Base-by-base conservation (phyloP, 768 basidiomycete genomes). In the Rhodotorula babjevae region DNA sequence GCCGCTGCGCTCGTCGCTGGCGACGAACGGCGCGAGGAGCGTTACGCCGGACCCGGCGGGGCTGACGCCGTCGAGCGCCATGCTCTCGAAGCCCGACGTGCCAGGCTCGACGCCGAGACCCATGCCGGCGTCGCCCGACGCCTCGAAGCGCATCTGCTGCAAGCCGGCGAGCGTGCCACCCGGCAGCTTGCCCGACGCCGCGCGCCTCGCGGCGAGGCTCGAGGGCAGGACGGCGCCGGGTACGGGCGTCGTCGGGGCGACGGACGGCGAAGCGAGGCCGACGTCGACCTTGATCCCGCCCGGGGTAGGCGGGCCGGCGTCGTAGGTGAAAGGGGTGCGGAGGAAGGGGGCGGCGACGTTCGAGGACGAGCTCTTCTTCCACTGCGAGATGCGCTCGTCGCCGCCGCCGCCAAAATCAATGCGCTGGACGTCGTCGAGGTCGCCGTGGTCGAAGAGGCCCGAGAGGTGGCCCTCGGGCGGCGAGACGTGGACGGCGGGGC, bases 101-200 rank as follows among this genome's bases (percentile, higher is more conserved):
- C 57, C 59, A 40, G 75, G 71, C 9, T 71, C 75, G 10, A 76
- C 68, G 23, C 75, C 75, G 52, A 76, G 68, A 7, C 75, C 75
- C 65, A 67, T 68, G 1, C 71, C 71, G 12, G 71, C 71, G 5
- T 63, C 65, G 46, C 59, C 23, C 7, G 68, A 65, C 46, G 68
- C 8, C 60, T 72, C 75, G 71, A 76, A 68, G n/a, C 71, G 71
- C 75, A 76, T 76, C 58, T 65, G 61, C 58, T 72, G 71, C 10
- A 76, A 63, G 27, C 61, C 61, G 27, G 69, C 33, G 16, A 76
- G 75, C n/a, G 75, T 68, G 55, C 62, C 65, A 62, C 52, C 67
- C 53, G 74, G 65, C 16, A 76, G 62, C 64, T 65, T 64, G 46
- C 74, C 74, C 9, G 56, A 29, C 11, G 71, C 63, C 2, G 71